Evolutionary conservation across 2,329 filamentous ascomycete genomes (phyloP), one percentile per base, ranked within the genome.

Genomic region (Verruconis gallopava): DNA sequence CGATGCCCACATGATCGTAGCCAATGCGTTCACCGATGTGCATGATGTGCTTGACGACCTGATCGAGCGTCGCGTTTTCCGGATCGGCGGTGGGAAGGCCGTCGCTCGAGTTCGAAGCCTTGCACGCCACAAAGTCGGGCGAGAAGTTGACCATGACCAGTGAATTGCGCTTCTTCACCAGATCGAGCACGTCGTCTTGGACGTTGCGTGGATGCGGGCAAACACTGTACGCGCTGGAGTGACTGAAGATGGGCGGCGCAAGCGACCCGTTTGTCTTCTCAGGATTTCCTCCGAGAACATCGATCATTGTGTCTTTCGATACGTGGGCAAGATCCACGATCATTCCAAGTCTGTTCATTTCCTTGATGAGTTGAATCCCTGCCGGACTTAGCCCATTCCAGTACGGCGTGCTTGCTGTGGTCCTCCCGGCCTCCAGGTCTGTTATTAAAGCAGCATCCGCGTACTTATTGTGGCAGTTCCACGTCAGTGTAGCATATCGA

Each of bases 271-370:
- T 57, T 81, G 81, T 89, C 34, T 62, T 66, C 15, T 68, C 66
- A 17, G 67, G 51, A 1, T 55, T 51, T 2, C 48, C 47, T 40
- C 33, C 33, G 0, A 95, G 72, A 0, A 89, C 83, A 52, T 94
- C 83, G 4, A 77, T 65, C 84, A 93, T 91, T 0, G 88, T 94
- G 46, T 89, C 81, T 44, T 75, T 72, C 51, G 81, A 72, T 18
- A 79, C 76, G 58, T 95, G 89, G 4, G 82, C 73, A 25, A 95
- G 69, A 56, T 95, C 89, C 32, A 96, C 82, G n/a, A 95, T 77
- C 79, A 95, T 86, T 19, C 89, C 89, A 2, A 95, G 67, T 3
- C 89, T 75, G 58, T 95, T 96, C 88, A 96, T 95, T 65, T 96
- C 89, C 25, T 68, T 68, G 35, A 96, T 68, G 1, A 95, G 63